Base-by-base conservation (phyloP, 768 basidiomycete genomes). In the Rhodosporidiobolus odoratus region DNA sequence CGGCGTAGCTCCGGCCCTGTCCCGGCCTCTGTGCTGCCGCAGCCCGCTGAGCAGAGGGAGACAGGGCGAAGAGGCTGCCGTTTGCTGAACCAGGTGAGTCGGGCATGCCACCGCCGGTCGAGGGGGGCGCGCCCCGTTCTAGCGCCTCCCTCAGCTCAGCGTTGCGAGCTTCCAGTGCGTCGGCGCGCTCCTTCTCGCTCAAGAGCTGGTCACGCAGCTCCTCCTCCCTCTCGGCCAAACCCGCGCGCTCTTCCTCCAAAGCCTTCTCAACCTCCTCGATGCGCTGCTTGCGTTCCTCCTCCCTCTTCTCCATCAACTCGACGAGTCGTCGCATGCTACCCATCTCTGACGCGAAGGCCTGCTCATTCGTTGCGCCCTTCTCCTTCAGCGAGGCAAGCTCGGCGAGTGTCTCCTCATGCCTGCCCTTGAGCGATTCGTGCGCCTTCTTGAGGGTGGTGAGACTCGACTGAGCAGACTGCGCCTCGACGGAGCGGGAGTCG, bases 11-110 rank as follows among this genome's bases (percentile, higher is more conserved):
- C 83, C 90, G 90, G 16, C 81, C 81, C 21, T 35, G 52, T 8
- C 82, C 81, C 2, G 30, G 58, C 79, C 86, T 87, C 81, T 93
- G 92, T 30, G 88, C 85, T 71, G 84, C 86, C 80, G 87, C 87
- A 12, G 88, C 91, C 82, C 95, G 86, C 7, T 89, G 88, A 19
- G 94, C 89, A 0, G 93, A 91, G 2, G 94, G 92, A 77, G 90
- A 92, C 25, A 93, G 81, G 53, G 87, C 86, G 77, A 89, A 81
- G 32, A 37, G 25, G 7, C 37, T 35, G 16, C 61, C 48, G n/a
- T 17, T 4, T n/a, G 48, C 48, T n/a, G 35, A 37, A 81, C 87
- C 85, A 15, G 84, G 56, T n/a, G 69, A 61, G 19, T 50, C 65
- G 50, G 45, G 47, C 34, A 10, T 35, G 37, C 5, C 52, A 9